Evolutionary conservation across 768 basidiomycete species (phyloP), one percentile per base, ranked within the genome.

Genomic region (Austroboletus festivus): DNA sequence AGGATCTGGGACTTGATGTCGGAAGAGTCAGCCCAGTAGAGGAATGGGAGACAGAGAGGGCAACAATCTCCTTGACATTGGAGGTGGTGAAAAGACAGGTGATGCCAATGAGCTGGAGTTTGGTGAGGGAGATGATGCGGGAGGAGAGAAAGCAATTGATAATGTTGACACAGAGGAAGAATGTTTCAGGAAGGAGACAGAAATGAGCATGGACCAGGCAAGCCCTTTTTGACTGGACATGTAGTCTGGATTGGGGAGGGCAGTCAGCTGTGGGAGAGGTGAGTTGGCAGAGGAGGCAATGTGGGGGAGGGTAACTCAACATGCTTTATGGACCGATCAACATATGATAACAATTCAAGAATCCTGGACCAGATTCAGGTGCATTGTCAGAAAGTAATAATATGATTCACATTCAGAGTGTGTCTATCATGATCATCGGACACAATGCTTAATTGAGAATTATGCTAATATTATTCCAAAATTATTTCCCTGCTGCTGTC

Each of bases 41-140:
- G 77, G 62, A 95, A 86, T 93, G 89, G 23, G 72, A 71, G 22
- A 92, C 85, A 20, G 87, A 85, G 0, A 94, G 94, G 9, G 91
- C 83, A 53, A 91, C 81, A 35, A 92, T 92, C 67, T 96, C 93
- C 67, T 97, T 93, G 52, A 86, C 91, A 67, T 97, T 97, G 31
- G 90, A 81, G 0, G 94, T 82, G 56, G 95, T 74, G 70, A 95
- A 89, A 57, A 97, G 80, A 50, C 86, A 84, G 3, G 90, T 85
- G 44, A 93, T 77, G 48, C 94, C 94, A 48, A 96, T 91, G 30
- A 96, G 83, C 66, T 96, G 94, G 28, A 95, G 79, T 66, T 93
- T 94, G 51, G 81, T 73, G 26, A 93, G 73, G 1, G 89, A 86
- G 52, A 93, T 83, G 42, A 82, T 78, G 12, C 92, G 86, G 28